Evolutionary conservation across 2,329 filamentous ascomycete genomes (phyloP), one percentile per base, ranked within the genome.

Genomic region (Cadophora gregata): DNA sequence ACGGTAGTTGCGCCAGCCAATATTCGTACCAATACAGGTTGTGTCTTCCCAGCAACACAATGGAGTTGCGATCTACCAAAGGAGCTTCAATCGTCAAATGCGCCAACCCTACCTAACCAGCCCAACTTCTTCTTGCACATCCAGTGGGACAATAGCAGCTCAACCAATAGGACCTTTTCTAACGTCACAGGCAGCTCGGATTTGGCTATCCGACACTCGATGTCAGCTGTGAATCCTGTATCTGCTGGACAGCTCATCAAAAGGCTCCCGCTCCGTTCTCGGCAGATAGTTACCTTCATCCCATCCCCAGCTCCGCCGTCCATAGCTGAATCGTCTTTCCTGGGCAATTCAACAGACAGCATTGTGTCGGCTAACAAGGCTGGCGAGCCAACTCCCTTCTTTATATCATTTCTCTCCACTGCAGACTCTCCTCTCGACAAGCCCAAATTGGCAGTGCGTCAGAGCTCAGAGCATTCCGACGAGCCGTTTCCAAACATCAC

Each of bases 21-120:
- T 59, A 85, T 85, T 0, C 80, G 84, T 1, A 80, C 86, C n/a
- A 85, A 87, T 63, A 86, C 86, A 25, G 87, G 86, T 7, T 98
- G 94, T 72, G 88, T 94, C 4, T 81, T 84, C 8, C 90, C 90
- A 0, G 83, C 87, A 3, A 92, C 91, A 0, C 78, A 96, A 63
- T 98, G 94, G 94, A 96, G 91, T 76, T 98, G 94, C 77, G 86
- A 89, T 12, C 79, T 97, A 19, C 93, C 94, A 2, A 93, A 93
- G 76, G 92, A 93, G 72, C 80, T 92, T 67, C 91, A 94, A 51
- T 79, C 84, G 3, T 83, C 84, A 1, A 86, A 90, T 51, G 80
- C 82, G 1, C 88, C 89, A 0, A 92, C 89, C 74, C 81, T 84
- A 42, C 81, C 88, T 0, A 85, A 90, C 69, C 87, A 93, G 74